Conservation (phyloP, 257 asterid species). For the Fraxinus pennsylvanica region DNA sequence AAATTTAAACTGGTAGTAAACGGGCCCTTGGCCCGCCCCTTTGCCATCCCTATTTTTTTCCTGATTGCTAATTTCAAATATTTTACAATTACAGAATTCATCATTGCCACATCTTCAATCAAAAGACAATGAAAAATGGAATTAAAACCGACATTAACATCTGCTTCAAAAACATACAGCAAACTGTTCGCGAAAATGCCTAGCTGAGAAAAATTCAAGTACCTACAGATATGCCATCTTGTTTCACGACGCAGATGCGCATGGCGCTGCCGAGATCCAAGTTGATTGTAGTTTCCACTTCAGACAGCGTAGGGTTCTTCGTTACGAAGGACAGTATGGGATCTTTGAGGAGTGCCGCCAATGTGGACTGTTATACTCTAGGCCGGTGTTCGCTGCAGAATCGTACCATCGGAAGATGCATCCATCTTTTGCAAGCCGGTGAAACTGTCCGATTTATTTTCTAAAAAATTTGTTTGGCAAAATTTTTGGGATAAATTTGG, state of each 20-base stretch:
- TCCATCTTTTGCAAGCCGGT: conserved; percentile 32
- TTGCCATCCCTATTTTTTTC: conserved; percentile 14
- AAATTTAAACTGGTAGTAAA: too few relatives aligned
- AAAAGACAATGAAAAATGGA: conserved; percentile 7
- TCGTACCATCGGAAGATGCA: conserved; percentile 28
- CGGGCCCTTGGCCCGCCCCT: too few relatives aligned
- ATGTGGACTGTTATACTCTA: conserved; percentile 65
- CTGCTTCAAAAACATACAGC: neutral
- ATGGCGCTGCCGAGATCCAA: conserved; percentile 95
- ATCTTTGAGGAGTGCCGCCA: conserved; percentile 70
- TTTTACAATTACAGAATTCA: conserved; percentile 78
- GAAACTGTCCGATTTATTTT: neutral
- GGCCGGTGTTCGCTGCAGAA: conserved; percentile 24
- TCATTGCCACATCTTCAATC: conserved; percentile 60
- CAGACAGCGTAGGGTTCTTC: conserved; percentile 64
- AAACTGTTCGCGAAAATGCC: conserved; percentile 47
- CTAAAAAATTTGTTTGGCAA: too few relatives aligned
- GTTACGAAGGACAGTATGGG: conserved; percentile 86
- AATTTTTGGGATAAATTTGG: too few relatives aligned
- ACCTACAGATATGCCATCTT: conserved; percentile 74
- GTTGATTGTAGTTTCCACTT: conserved; percentile 85
- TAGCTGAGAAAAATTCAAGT: conserved; percentile 20
- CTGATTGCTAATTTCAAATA: conserved; percentile 70
- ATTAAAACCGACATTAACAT: conserved; percentile 5
- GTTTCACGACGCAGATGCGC: conserved; percentile 71